phyloP scores from a whole-genome alignment of 768 basidiomycete genomes.

The Collybia sordida region DNA sequence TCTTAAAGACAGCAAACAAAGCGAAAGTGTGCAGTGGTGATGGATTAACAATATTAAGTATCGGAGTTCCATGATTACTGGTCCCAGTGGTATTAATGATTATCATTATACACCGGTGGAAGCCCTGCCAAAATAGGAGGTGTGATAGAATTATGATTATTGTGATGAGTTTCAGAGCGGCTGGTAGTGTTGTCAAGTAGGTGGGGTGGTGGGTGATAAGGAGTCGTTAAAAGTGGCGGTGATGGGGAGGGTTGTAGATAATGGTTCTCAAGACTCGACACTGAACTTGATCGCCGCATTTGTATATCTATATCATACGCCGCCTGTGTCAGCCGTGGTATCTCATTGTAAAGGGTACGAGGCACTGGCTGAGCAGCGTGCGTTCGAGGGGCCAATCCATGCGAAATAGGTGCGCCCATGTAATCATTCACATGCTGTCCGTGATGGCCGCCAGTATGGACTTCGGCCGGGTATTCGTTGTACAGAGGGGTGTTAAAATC shows the following conservation, averaged over 20 bases:
- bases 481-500: slow-evolving; percentile 7
- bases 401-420: slow-evolving; percentile 19
- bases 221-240: slow-evolving; percentile 25
- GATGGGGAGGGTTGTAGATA: slow-evolving; percentile 16
- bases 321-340: background rate
- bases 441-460: slow-evolving; percentile 6
- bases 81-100: background rate
- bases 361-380: slow-evolving; percentile 25
- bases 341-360: slow-evolving; percentile 22
- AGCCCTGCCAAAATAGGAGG: slow-evolving; percentile 16
- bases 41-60: too few relatives aligned
- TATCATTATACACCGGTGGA: slow-evolving; percentile 7
- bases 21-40: too few relatives aligned
- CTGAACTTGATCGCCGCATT: slow-evolving; percentile 7
- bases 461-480: slow-evolving; percentile 8
- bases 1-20: too few relatives aligned
- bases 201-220: slow-evolving; percentile 23
- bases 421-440: slow-evolving; percentile 18
- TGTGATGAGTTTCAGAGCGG: slow-evolving; percentile 4
- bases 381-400: slow-evolving; percentile 23
- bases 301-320: background rate
- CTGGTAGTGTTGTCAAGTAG: slow-evolving; percentile 6
- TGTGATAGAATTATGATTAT: slow-evolving; percentile 2
- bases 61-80: too few relatives aligned
- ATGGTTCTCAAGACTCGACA: slow-evolving; percentile 4